Base-by-base conservation (phyloP, 2,329 filamentous ascomycete species). In the Didymella arachidicola region DNA sequence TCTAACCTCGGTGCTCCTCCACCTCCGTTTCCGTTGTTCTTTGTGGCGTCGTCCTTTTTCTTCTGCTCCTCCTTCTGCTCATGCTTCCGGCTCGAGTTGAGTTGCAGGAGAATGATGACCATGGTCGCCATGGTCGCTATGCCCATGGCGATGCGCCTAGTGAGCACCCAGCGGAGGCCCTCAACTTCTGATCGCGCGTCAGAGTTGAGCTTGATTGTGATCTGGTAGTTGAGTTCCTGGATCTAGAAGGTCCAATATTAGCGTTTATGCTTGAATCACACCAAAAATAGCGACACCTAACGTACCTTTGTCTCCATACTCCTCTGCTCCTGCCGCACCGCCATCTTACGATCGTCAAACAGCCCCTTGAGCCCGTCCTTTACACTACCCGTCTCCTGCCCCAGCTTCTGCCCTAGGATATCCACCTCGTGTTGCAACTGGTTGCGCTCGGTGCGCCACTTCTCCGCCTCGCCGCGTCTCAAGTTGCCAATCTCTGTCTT, bases 281-380 rank as follows among this genome's bases (percentile, higher is more conserved):
- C 30, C 30, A 11, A 4, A 12, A 32, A 32, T 11, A 16, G 12
- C 12, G 6, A 32, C 6, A 16, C 6, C 16, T n/a, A 39, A 39
- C 36, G 16, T 22, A 92, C 89, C 68, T 89, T 89, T 49, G 90
- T 91, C 73, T 98, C 94, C 72, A 91, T 89, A 7, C 84, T 84
- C 72, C 93, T 89, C 78, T 97, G 93, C 76, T 97, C 91, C 77
- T 94, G 91, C 53, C 93, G 83, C 1, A 96, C 93, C 2, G 87
- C 86, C 91, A 98, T 96, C 75, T 94, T 95, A 42, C 96, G 87
- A 74, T 99, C 94, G 72, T 98, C 94, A 75, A 98, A 97, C 84
- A 97, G 90, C 57, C 92, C 94, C 74, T 93, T 92, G n/a, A 98
- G 84, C 54, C 93, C 92, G 73, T 99, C 94, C 69, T 92, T 95